Conservation (phyloP, 2,329 filamentous ascomycete species). For the Exserohilum rostratum region DNA sequence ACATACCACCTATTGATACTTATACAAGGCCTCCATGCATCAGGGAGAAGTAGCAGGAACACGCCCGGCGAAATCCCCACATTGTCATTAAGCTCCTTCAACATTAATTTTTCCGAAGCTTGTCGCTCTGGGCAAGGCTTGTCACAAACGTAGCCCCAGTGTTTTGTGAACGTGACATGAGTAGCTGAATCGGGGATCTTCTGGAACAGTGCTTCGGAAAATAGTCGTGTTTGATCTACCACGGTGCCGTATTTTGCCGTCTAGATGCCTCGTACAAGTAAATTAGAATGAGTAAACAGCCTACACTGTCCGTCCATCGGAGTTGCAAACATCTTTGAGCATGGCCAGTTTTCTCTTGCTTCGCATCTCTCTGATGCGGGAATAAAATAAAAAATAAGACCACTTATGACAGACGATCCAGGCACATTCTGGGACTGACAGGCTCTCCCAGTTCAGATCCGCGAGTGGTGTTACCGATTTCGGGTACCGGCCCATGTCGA, state of each 20-base stretch:
- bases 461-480: background rate
- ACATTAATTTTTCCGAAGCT: slow-evolving; percentile 1
- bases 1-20: slow-evolving; percentile 11
- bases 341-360: no score
- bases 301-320: no score
- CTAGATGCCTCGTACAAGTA: no score
- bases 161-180: background rate
- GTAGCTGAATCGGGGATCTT: background rate
- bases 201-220: no score
- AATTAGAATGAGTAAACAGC: no score
- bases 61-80: background rate
- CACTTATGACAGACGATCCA: no score
- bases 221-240: no score
- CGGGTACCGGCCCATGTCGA: background rate
- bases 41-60: background rate
- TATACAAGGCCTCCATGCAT: slow-evolving; percentile 18
- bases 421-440: background rate
- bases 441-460: background rate
- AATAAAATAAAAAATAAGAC: no score
- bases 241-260: no score
- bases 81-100: background rate
- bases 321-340: no score
- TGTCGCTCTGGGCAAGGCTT: slow-evolving; percentile 12
- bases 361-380: no score
- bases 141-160: background rate